These are phyloP conservation scores for Globisporangium polare DNA, from an alignment of 352 stramenopile genomes.

Conservation along the genomic window DNA sequence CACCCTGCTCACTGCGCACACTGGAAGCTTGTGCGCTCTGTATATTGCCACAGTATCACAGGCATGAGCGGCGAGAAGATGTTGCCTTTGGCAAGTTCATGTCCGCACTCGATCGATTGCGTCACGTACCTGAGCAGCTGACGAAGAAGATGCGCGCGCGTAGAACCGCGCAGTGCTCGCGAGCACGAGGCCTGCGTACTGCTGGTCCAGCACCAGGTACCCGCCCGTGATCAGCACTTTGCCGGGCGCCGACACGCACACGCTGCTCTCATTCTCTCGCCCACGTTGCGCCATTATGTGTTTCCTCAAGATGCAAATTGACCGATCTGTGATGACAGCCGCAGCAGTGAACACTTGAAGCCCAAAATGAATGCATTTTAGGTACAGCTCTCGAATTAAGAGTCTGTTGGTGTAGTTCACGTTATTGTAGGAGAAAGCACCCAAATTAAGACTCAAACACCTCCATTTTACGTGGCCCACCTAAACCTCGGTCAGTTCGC, in stretches of 20 bases:
- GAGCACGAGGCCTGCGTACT: slow-evolving; percentile 89
- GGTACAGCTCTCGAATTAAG: too few species aligned
- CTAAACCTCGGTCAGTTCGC: background rate
- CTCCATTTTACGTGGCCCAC: background rate
- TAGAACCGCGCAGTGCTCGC: slow-evolving; percentile 93
- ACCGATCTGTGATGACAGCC: background rate
- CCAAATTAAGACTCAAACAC: too few species aligned
- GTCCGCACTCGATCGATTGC: background rate
- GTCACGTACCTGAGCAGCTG: background rate
- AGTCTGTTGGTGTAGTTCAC: too few species aligned
- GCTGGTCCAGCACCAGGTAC: slow-evolving; percentile 93
- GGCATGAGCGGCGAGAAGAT: background rate
- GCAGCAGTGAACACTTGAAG: too few species aligned
- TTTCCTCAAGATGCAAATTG: too few species aligned
- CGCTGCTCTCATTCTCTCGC: background rate
- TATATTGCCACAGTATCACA: too few species aligned
- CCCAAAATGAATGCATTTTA: background rate
- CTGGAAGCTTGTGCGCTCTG: too few species aligned
- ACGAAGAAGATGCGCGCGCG: slow-evolving; percentile 46
- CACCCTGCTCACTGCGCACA: background rate
- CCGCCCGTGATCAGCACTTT: slow-evolving; percentile 96
- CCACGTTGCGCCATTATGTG: background rate
- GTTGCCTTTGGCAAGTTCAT: background rate
- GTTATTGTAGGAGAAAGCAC: too few species aligned
- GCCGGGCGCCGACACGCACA: slow-evolving; percentile 91